A percentile compares a stretch with the other conserved stretches of the same genome.
Evolutionary conservation across 2,329 filamentous ascomycete genomes (phyloP).

Genomic region (Allantophomopsis lycopodina): DNA sequence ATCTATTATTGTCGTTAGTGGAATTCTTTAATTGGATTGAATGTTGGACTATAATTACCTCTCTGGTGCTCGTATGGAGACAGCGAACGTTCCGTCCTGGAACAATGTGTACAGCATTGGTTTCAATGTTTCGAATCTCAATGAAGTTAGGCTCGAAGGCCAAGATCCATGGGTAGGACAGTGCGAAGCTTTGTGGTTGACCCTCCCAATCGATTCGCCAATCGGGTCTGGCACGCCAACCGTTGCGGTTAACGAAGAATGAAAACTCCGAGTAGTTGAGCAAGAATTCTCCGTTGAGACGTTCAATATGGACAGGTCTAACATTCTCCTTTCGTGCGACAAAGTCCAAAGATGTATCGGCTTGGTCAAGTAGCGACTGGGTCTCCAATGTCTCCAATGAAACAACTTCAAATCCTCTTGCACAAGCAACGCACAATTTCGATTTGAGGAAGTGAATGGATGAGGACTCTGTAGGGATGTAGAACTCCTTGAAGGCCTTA

Average conservation of each 20-base stretch:
- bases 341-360: conserved; percentile 95
- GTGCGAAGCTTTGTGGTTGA: conserved; percentile 77
- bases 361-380: conserved; percentile 90
- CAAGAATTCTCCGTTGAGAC: conserved; percentile 91
- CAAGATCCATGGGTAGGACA: conserved; percentile 93
- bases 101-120: conserved; percentile 86
- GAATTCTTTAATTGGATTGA: conserved; percentile 2
- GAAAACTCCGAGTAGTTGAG: conserved; percentile 98
- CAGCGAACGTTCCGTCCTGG: conserved; percentile 95
- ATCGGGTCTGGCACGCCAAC: conserved; percentile 89
- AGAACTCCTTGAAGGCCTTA: conserved; percentile 97
- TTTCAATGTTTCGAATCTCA: conserved; percentile 91
- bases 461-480: conserved; percentile 95
- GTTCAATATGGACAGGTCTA: conserved; percentile 92
- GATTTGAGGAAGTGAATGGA: conserved; percentile 96
- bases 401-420: conserved; percentile 92
- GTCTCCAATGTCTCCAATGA: conserved; percentile 95
- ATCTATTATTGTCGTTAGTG: conserved; percentile 45
- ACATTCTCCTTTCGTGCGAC: conserved; percentile 88
- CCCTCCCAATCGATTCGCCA: conserved; percentile 99
- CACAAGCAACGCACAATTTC: conserved; percentile 92
- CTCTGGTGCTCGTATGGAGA: conserved; percentile 92
- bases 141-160: conserved; percentile 97
- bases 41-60: conserved; percentile 46
- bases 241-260: conserved; percentile 94